Evolutionary conservation across 495 filamentous ascomycete genomes (phyloP).

Genomic region (Annulohypoxylon maeteangense): DNA sequence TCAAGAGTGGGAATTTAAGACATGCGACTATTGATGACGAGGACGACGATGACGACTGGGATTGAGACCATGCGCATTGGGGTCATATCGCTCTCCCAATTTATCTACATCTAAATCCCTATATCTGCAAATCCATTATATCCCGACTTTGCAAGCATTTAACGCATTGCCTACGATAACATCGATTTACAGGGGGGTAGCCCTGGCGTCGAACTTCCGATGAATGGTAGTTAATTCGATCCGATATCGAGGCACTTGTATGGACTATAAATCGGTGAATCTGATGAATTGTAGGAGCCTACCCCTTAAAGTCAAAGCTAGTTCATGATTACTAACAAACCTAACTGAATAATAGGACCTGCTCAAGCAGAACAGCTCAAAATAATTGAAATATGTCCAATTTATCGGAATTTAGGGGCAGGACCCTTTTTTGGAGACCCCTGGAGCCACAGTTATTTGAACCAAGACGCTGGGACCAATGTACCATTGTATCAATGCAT

Average conservation of each 20-base stretch:
- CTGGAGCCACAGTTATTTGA: slow-evolving; percentile 10
- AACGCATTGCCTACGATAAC: slow-evolving; percentile 9
- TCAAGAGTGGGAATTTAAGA: slow-evolving; percentile 51
- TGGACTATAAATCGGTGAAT: slow-evolving; percentile 1
- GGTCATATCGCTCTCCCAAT: background rate
- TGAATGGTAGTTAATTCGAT: slow-evolving; percentile 5
- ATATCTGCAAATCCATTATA: background rate
- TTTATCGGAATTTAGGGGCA: background rate
- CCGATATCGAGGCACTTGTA: slow-evolving; percentile 9
- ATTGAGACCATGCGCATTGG: slow-evolving; percentile 56
- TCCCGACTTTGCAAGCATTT: slow-evolving; percentile 6
- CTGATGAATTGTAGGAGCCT: background rate
- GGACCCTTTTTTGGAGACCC: background rate
- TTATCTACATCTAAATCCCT: background rate
- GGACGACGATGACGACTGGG: slow-evolving; percentile 84
- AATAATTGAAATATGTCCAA: background rate
- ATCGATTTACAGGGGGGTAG: slow-evolving; percentile 4
- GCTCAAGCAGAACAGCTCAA: background rate
- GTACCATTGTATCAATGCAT: slow-evolving; percentile 2
- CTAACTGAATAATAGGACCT: background rate
- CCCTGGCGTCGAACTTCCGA: background rate
- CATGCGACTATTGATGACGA: slow-evolving; percentile 61
- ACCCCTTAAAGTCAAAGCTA: background rate
- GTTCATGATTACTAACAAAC: background rate
- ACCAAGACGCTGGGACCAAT: slow-evolving; percentile 18